A percentile compares a stretch with the other conserved stretches of the same genome.
phyloP scores from a whole-genome alignment of 371 early-diverging fungal genomes.

The Syncephalastrum contaminatum region DNA sequence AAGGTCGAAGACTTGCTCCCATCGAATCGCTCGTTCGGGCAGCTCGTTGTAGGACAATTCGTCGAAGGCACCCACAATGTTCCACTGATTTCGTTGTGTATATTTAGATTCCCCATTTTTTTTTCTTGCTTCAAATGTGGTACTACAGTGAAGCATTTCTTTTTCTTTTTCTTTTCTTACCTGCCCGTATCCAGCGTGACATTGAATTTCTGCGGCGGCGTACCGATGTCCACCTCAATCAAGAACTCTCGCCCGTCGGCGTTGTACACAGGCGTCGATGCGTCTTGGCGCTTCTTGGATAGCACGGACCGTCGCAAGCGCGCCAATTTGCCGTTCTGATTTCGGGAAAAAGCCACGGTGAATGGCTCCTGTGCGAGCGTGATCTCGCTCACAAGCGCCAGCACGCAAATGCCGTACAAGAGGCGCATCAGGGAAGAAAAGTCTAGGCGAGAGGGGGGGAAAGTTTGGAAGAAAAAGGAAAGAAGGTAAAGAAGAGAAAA shows the following conservation, averaged over 20 bases:
- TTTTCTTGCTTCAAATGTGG: background rate
- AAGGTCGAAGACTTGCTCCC: conserved; percentile 24
- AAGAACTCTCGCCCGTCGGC: conserved; percentile 30
- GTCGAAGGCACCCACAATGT: conserved; percentile 39
- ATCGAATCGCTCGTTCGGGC: conserved; percentile 28
- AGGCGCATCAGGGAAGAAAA: too few relatives aligned
- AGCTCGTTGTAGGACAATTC: conserved; percentile 21
- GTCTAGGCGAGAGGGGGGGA: too few relatives aligned
- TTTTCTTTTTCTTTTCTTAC: conserved; percentile 16
- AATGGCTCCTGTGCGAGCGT: conserved; percentile 1
- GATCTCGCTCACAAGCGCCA: too few relatives aligned
- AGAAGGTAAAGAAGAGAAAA: too few relatives aligned
- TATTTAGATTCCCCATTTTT: background rate
- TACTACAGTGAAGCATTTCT: background rate
- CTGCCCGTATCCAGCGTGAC: conserved; percentile 41
- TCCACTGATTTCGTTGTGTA: conserved; percentile 5
- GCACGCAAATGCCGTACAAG: too few relatives aligned
- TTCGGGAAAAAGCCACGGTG: conserved; percentile 5
- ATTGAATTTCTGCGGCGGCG: conserved; percentile 35
- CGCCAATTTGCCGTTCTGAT: conserved; percentile 4
- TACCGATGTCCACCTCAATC: conserved; percentile 28
- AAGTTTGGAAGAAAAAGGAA: too few relatives aligned
- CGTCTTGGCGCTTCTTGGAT: conserved; percentile 3
- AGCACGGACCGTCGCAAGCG: conserved; percentile 2
- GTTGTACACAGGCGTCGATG: conserved; percentile 19